A percentile compares a stretch with the other conserved stretches of the same genome.
Conservation (phyloP, 1,284 basidiomycete genomes). For the Grifola frondosa region DNA sequence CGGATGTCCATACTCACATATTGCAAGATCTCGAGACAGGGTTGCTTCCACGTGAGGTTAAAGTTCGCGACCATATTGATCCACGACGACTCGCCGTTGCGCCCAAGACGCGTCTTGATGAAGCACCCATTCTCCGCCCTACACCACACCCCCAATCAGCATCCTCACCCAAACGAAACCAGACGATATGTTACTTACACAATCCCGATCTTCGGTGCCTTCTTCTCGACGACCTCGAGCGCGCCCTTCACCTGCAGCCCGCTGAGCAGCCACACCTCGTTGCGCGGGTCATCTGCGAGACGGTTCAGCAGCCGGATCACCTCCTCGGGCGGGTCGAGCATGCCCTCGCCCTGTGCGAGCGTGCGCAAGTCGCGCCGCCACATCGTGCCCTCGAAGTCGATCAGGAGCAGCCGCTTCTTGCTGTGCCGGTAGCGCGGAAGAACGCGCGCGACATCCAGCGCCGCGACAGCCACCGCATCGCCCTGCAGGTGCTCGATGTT, state of each 20-base stretch:
- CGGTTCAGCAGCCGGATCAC: constrained; percentile 58
- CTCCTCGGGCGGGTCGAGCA: constrained; percentile 52
- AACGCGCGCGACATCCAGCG: constrained; percentile 51
- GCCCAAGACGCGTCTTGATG: constrained; percentile 56
- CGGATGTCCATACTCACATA: constrained; percentile 53
- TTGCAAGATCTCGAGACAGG: constrained; percentile 78
- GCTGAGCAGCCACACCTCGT: constrained; percentile 83
- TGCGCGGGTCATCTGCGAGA: constrained; percentile 63
- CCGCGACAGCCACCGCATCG: constrained; percentile 40
- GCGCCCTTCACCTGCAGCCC: constrained; percentile 65
- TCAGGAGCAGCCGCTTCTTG: constrained; percentile 61
- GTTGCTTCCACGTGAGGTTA: constrained; percentile 76
- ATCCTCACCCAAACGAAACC: not conserved
- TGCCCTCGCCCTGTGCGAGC: constrained; percentile 36
- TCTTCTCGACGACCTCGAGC: constrained; percentile 60
- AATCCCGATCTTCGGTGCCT: constrained; percentile 71
- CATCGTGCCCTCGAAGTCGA: constrained; percentile 82
- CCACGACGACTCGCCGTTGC: constrained; percentile 51
- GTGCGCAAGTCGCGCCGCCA: constrained; percentile 57
- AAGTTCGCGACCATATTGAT: constrained; percentile 78
- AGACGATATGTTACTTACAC: constrained; percentile 48
- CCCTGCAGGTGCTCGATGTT: constrained; percentile 60
- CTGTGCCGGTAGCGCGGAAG: constrained; percentile 65
- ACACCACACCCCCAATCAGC: not conserved
- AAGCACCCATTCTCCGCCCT: constrained; percentile 89